Conservation (phyloP, 352 stramenopile genomes). For the Pythium myriotylum region DNA sequence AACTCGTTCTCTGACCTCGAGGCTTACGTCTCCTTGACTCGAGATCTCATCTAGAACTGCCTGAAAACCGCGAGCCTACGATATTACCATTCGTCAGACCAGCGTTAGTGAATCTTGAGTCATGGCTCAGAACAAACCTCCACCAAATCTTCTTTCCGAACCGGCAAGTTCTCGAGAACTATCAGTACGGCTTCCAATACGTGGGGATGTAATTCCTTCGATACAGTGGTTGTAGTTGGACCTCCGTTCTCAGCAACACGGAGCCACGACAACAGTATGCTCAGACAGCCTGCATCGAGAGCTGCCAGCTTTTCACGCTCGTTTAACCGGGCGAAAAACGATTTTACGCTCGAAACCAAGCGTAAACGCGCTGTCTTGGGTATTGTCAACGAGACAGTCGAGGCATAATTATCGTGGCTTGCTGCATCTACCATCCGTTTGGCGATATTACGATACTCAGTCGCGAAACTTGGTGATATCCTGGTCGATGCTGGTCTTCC, state of each 20-base stretch:
- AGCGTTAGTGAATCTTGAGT: neutral
- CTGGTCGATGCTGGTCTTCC: slow-evolving; percentile 9
- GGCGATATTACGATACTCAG: slow-evolving; percentile 59
- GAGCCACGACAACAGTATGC: slow-evolving; percentile 65
- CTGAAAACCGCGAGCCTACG: slow-evolving; percentile 17
- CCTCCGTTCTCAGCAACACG: slow-evolving; percentile 21
- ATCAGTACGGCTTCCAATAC: slow-evolving; percentile 66
- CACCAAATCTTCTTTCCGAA: slow-evolving; percentile 63
- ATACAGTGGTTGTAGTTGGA: neutral
- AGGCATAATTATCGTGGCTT: slow-evolving; percentile 77
- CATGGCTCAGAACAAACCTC: slow-evolving; percentile 35
- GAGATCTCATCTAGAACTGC: slow-evolving; percentile 15
- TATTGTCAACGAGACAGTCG: slow-evolving; percentile 69
- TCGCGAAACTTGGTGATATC: slow-evolving; percentile 47
- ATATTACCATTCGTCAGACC: neutral
- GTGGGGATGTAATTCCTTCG: slow-evolving; percentile 49
- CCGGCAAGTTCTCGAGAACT: slow-evolving; percentile 53
- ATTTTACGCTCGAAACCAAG: slow-evolving; percentile 70
- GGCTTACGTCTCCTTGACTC: slow-evolving; percentile 5
- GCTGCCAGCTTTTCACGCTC: slow-evolving; percentile 49
- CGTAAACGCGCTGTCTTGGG: slow-evolving; percentile 77
- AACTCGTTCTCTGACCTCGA: slow-evolving; percentile 21
- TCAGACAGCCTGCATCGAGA: slow-evolving; percentile 63
- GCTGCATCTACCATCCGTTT: slow-evolving; percentile 73
- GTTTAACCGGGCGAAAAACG: slow-evolving; percentile 69